phyloP scores from a whole-genome alignment of 2,329 filamentous ascomycete species.

The Claviceps paspali region DNA sequence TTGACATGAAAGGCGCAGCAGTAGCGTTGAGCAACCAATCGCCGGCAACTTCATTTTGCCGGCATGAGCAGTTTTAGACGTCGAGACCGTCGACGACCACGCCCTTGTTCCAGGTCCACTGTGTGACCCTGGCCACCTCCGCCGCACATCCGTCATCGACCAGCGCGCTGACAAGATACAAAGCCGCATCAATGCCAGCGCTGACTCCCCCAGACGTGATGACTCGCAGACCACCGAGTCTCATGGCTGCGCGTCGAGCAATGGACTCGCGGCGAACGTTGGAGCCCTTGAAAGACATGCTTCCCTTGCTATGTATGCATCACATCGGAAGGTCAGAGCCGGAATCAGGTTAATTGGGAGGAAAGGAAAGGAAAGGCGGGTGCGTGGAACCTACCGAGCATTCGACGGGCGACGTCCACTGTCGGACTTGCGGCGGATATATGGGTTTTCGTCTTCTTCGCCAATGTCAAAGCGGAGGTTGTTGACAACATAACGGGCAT shows the following conservation, averaged over 20 bases:
- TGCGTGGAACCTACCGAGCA: conserved; percentile 33
- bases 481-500: conserved; percentile 74
- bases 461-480: conserved; percentile 77
- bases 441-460: conserved; percentile 69
- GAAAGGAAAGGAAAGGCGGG: background rate
- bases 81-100: conserved; percentile 73
- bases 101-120: conserved; percentile 78
- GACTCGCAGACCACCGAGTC: conserved; percentile 53
- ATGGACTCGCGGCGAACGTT: conserved; percentile 66
- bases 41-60: conserved; percentile 10
- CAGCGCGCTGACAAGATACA: conserved; percentile 75
- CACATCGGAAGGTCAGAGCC: too few species aligned
- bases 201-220: conserved; percentile 68
- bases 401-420: conserved; percentile 44
- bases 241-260: conserved; percentile 60
- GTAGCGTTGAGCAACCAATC: background rate
- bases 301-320: conserved; percentile 62
- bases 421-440: conserved; percentile 62
- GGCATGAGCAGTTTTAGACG: conserved; percentile 38
- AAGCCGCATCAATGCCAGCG: conserved; percentile 65
- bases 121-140: conserved; percentile 59
- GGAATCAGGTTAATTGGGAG: too few species aligned
- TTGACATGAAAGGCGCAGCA: too few species aligned
- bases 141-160: conserved; percentile 63
- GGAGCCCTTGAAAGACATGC: conserved; percentile 64